Base-by-base conservation (phyloP, 2,329 filamentous ascomycete genomes). In the Cladophialophora psammophila region DNA sequence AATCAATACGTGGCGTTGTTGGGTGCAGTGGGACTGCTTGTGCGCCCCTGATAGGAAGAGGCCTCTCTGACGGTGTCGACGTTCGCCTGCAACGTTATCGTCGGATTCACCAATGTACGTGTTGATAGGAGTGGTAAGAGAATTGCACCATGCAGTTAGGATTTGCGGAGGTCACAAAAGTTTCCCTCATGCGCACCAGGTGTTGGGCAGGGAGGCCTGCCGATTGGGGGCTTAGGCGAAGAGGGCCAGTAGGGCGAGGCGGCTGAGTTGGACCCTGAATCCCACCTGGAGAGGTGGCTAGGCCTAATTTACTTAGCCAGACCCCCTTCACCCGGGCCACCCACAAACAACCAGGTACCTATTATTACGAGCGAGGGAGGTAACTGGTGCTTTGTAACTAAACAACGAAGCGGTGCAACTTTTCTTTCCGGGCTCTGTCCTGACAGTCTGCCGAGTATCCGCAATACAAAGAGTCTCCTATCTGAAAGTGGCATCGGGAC, bases 1-100 rank as follows among this genome's bases (percentile, higher is more conserved):
- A 42, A 13, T 48, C 35, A 32, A 61, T 61, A 61, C 48, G 59
- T 61, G 59, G 59, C 59, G 34, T 12, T 48, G 18, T 31, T 50
- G 48, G 45, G n/a, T 9, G 20, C 42, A 34, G 36, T 34, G 31
- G 32, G 26, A 40, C n/a, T 13, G 38, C 38, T 32, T 15, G 57
- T 35, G 42, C 38, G 42, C 20, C 32, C 7, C 45, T 60, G 57
- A 60, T 50, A 60, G 57, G 57, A 36, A 50, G 57, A 10, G 7
- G 12, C 5, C 53, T 42, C 38, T 53, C 31, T 15, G 18, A 26
- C 45, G 58, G 45, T 18, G 45, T 61, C 34, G 40, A 35, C n/a
- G 42, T 52, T 20, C 34, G 32, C 26, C 42, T 35, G 40, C 57
- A 60, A 50, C 57, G 40, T 60, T 50, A 60, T 35, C 40, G 36